Evolutionary conservation across 2,329 filamentous ascomycete species (phyloP).

Genomic region (Colletotrichum cuscutae): DNA sequence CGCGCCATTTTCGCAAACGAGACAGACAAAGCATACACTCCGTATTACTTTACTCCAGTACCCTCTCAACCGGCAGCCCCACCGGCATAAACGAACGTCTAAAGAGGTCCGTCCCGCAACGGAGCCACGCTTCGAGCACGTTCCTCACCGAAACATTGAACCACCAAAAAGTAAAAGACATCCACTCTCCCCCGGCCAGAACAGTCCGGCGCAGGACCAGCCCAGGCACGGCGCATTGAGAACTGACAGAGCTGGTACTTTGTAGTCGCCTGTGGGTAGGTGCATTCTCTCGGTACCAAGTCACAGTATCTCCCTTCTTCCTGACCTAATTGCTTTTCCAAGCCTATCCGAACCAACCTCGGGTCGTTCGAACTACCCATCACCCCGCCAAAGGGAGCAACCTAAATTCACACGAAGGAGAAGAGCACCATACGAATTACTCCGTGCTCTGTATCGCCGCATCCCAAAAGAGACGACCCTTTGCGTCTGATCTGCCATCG

Average conservation of each 20-base stretch:
- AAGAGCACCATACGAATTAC: not conserved
- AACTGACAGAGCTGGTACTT: conserved; percentile 6
- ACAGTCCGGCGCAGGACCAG: not conserved
- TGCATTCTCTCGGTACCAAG: not conserved
- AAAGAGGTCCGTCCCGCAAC: conserved; percentile 29
- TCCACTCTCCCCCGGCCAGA: conserved; percentile 8
- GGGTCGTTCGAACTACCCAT: not conserved
- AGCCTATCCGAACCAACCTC: not conserved
- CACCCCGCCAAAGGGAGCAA: not conserved
- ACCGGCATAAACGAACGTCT: conserved; percentile 17
- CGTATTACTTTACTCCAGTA: not conserved
- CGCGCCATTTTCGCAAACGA: not conserved
- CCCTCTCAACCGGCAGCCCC: not conserved
- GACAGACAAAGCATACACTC: too few species aligned
- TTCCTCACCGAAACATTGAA: conserved; percentile 26
- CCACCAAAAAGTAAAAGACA: not conserved
- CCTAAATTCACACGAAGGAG: not conserved
- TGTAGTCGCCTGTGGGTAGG: not conserved
- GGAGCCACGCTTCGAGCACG: conserved; percentile 29
- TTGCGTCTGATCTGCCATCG: conserved; percentile 18
- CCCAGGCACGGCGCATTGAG: conserved; percentile 2
- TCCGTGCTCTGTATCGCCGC: not conserved
- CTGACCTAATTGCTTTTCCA: not conserved
- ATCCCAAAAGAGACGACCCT: conserved; percentile 10
- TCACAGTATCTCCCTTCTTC: not conserved